A percentile compares a stretch with the other conserved stretches of the same genome.
Evolutionary conservation across 2,329 filamentous ascomycete species (phyloP).

Genomic region (Fusarium sp.): DNA sequence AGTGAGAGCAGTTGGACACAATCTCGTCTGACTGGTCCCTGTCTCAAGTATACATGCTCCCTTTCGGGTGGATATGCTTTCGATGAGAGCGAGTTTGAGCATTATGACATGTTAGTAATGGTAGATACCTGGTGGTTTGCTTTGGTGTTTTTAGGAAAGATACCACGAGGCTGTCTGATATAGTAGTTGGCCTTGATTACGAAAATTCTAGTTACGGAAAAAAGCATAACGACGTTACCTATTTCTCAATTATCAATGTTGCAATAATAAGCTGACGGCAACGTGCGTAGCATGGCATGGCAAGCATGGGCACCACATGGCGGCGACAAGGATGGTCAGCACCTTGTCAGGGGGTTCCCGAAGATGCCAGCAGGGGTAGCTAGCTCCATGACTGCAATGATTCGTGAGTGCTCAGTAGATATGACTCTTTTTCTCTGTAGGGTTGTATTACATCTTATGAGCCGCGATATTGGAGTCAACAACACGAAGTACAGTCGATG

Average conservation of each 20-base stretch:
- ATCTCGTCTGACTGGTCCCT: constrained; percentile 19
- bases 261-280: constrained; percentile 7
- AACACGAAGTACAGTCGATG: neutral
- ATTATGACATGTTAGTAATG: constrained; percentile 5
- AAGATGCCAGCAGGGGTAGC: neutral
- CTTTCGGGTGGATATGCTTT: constrained; percentile 17
- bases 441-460: neutral
- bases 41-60: constrained; percentile 11
- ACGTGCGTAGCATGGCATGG: constrained; percentile 27
- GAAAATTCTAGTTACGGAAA: neutral
- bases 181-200: neutral
- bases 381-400: neutral
- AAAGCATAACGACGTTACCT: neutral
- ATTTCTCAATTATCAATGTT: neutral
- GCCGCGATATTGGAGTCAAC: neutral
- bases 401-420: neutral
- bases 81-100: constrained; percentile 17
- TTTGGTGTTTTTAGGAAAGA: constrained; percentile 31
- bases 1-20: constrained; percentile 13
- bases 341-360: constrained; percentile 4
- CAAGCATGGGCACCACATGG: constrained; percentile 34
- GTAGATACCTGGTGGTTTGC: constrained; percentile 33
- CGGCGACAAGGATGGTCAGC: constrained; percentile 25
- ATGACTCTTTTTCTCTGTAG: neutral
- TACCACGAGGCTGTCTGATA: constrained; percentile 25